Conservation (phyloP, 345 rosid genomes). For the Heritiera fomes region DNA sequence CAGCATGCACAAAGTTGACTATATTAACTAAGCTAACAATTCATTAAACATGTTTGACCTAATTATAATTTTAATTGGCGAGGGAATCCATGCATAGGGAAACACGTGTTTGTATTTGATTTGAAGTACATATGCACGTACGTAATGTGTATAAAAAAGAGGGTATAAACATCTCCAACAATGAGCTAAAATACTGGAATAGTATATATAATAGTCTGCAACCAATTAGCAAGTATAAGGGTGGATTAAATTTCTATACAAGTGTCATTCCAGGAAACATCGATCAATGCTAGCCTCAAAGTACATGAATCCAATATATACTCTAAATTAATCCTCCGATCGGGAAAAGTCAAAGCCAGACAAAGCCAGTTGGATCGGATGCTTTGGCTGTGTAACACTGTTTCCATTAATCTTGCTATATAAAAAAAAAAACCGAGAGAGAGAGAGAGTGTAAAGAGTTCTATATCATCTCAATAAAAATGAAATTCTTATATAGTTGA, state of each 20-base stretch:
- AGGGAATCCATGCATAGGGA: conserved; percentile 4
- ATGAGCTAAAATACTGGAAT: not conserved
- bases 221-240: no score
- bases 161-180: not conserved
- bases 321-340: not conserved
- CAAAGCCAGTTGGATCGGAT: conserved; percentile 33
- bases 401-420: not conserved
- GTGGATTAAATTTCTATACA: not conserved
- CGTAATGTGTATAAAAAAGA: conserved; percentile 11
- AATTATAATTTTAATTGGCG: not conserved
- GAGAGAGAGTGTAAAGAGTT: not conserved
- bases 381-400: conserved; percentile 15
- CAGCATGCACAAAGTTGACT: no score
- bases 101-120: conserved; percentile 29
- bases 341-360: not conserved
- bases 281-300: not conserved
- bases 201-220: no score
- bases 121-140: conserved; percentile 40
- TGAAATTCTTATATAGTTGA: not conserved
- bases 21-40: no score
- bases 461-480: not conserved
- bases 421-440: no score
- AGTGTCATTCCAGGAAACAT: conserved; percentile 5
- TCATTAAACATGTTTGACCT: conserved; percentile 1
- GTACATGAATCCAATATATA: not conserved